These are phyloP conservation scores for Lanmaoa rubissima DNA, from an alignment of 768 basidiomycete species.

Conservation along the genomic window DNA sequence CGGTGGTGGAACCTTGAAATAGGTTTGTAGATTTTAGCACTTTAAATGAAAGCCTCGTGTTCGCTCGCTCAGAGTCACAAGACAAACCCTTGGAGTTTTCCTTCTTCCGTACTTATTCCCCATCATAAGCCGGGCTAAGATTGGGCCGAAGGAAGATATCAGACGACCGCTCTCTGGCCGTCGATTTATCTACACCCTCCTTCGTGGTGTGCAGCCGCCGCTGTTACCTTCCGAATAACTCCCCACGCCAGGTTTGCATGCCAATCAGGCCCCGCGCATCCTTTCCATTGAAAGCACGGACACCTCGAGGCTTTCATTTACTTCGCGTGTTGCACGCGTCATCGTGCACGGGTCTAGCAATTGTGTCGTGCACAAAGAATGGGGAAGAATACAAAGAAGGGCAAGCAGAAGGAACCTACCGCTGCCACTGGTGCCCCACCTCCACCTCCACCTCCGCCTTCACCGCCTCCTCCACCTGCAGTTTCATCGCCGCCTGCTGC, in stretches of 20 bases:
- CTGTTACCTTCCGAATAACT: conserved; percentile 12
- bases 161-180: neutral
- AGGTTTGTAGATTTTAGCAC: conserved; percentile 10
- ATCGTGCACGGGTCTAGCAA: conserved; percentile 22
- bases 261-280: conserved; percentile 5
- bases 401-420: conserved; percentile 31
- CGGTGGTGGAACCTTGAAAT: conserved; percentile 6
- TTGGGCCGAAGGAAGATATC: conserved; percentile 4
- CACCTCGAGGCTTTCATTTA: conserved; percentile 32
- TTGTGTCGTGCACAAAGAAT: conserved; percentile 20
- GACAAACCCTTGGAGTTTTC: conserved; percentile 6
- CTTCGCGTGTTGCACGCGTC: conserved; percentile 29
- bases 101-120: conserved; percentile 10
- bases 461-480: conserved; percentile 8
- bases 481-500: conserved; percentile 26
- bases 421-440: conserved; percentile 5
- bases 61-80: neutral
- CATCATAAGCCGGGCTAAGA: neutral
- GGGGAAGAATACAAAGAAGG: conserved; percentile 35
- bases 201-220: neutral
- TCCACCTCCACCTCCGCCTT: conserved; percentile 12
- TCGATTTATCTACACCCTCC: conserved; percentile 9
- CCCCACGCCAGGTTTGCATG: neutral
- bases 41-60: conserved; percentile 22
- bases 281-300: conserved; percentile 11